Evolutionary conservation across 306 rosid genomes (phyloP), one percentile per base, ranked within the genome.

Genomic region (Medicago ruthenica): DNA sequence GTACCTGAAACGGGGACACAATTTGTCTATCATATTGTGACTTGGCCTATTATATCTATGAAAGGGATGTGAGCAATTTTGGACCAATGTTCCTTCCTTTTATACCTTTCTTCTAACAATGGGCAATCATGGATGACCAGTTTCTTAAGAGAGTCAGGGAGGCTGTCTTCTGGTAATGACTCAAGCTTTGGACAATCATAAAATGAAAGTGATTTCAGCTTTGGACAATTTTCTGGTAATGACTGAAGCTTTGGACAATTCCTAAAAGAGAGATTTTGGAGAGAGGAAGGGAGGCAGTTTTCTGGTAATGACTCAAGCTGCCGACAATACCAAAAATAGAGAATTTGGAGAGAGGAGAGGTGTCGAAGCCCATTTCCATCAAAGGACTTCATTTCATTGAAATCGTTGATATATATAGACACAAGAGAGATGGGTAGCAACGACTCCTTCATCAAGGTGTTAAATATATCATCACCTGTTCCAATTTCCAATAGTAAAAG

Each of bases 41-140:
- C 2, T 45, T 45, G 7, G n/a, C 0, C 0, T 1, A 12, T 12
- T 12, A 45, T 45, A 0, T 1, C 0, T 4, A 45, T 45, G 51
- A 45, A n/a, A 45, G 51, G 51, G 51, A 45, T 45, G 51, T 4
- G n/a, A 3, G 5, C 1, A 4, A 45, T 45, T 45, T 45, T 45
- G 7, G 51, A 45, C n/a, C 51, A 45, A 45, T 45, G 7, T 45
- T 45, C 51, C 51, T 45, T 45, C 51, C n/a, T 12, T 45, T 45
- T 45, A 45, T 45, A 45, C n/a, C 51, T 45, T 45, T 45, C 16
- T 45, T 45, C n/a, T 45, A 45, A 13, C 7, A 45, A 45, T 0
- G 51, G n/a, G 15, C n/a, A 11, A 0, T 0, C 1, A 1, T 1
- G 1, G 3, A 44, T 42, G 48, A 0, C 1, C 6, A 44, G 50